Percentiles rank a stretch among this genome's conserved stretches.
These are phyloP conservation scores for Pueraria montana DNA, from an alignment of 306 rosid species.

Conservation along the genomic window DNA sequence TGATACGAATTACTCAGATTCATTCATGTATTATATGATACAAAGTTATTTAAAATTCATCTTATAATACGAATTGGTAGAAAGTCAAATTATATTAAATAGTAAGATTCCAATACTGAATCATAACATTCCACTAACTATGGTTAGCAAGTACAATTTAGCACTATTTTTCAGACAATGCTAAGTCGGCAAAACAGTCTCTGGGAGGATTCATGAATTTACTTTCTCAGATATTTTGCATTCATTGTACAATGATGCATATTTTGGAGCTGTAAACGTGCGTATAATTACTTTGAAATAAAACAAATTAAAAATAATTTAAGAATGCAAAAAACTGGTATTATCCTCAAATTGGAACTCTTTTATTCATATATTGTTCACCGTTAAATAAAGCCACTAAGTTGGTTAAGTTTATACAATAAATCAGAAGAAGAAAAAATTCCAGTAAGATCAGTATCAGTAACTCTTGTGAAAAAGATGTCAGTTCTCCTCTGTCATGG, in stretches of 20 bases:
- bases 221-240: not conserved
- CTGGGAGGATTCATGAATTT: not conserved
- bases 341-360: not conserved
- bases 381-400: not conserved
- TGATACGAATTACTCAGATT: too few relatives aligned
- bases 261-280: not conserved
- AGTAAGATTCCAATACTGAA: too few relatives aligned
- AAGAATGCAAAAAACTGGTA: not conserved
- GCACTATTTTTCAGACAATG: too few relatives aligned
- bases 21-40: too few relatives aligned
- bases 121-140: too few relatives aligned
- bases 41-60: too few relatives aligned
- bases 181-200: too few relatives aligned
- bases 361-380: not conserved
- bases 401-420: constrained; percentile 1
- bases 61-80: too few relatives aligned
- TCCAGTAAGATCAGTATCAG: not conserved
- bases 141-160: too few relatives aligned
- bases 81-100: too few relatives aligned
- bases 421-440: not conserved
- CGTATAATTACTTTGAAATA: too few relatives aligned
- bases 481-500: not conserved
- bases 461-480: not conserved
- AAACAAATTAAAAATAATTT: too few relatives aligned
- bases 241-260: not conserved